Evolutionary conservation across 345 rosid species (phyloP), one percentile per base, ranked within the genome.

Genomic region (Gynandropsis gynandra): DNA sequence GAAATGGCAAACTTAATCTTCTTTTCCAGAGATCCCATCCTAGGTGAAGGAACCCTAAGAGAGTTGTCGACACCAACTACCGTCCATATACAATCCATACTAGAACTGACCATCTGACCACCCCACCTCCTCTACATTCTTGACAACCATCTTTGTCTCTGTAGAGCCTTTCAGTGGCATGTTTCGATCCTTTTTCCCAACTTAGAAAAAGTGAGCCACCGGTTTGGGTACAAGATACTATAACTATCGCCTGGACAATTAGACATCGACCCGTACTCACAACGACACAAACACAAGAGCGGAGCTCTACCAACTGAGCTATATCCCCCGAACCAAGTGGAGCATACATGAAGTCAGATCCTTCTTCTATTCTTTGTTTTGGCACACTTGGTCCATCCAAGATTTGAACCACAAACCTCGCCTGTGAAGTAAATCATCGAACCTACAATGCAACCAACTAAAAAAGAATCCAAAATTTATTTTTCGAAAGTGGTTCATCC

Each of bases 201-300:
- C 39, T 20, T 33, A 57, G 42, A 57, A 57, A 57, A 57, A 34
- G 24, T 57, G 55, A 50, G 56, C 47, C 27, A 27, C 29, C 4
- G 13, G 12, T 44, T 50, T 4, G 32, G 43, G 43, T 39, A 39
- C 43, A 39, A 39, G 43, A 11, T 39, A 39, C 43, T 39, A 39
- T 39, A 9, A 39, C 13, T 39, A 39, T 15, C 5, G 12, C 4
- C 43, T 39, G 43, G 43, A 39, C 7, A 39, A 39, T 39, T 39
- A 39, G 43, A 39, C 43, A 39, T 15, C 43, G 13, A 39, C 43
- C 13, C 43, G 12, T 39, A 39, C 9, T 39, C 13, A 15, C 43
- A 34, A 34, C 10, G 38, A 34, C 38, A 7, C 38, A 34, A 34
- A 7, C 10, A n/a, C n/a, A n/a, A n/a, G n/a, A n/a, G n/a, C n/a